Percentiles rank a stretch among this genome's conserved stretches.
Conservation (phyloP, 148 eudicot species). For the Chenopodium berlandieri region DNA sequence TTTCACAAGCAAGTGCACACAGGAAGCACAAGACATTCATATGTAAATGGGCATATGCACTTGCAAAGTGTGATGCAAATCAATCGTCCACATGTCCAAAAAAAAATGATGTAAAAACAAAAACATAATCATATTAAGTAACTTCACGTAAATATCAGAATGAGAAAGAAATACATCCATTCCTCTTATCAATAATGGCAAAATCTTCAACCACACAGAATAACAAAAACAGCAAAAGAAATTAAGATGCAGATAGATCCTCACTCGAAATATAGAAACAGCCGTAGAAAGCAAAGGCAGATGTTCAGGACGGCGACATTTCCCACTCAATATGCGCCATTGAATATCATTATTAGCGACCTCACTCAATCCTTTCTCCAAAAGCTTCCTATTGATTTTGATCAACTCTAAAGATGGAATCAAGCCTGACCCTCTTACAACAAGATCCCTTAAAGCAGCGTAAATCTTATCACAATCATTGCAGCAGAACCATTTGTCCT, state of each 20-base stretch:
- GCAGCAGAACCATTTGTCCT: constrained; percentile 88
- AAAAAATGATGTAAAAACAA: not conserved
- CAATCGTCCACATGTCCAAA: not conserved
- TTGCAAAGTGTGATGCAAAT: not conserved
- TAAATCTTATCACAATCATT: constrained; percentile 63
- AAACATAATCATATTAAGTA: not conserved
- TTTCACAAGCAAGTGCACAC: not conserved
- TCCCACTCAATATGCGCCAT: constrained; percentile 80
- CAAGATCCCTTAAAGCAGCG: constrained; percentile 46
- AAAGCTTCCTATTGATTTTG: constrained; percentile 45
- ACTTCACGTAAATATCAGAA: not conserved
- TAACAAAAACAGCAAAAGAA: not conserved
- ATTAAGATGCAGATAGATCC: constrained; percentile 19
- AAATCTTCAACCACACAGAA: constrained; percentile 4
- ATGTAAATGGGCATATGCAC: not conserved
- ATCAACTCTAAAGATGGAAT: constrained; percentile 46
- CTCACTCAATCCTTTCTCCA: constrained; percentile 41
- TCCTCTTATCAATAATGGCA: not conserved
- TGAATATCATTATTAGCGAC: constrained; percentile 47
- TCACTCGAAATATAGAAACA: constrained; percentile 82
- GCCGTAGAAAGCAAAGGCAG: constrained; percentile 65
- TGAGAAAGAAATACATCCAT: not conserved
- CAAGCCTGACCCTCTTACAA: constrained; percentile 45
- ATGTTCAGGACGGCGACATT: constrained; percentile 71
- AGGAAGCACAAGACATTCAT: not conserved